Percentiles rank a stretch among this genome's conserved stretches.
Evolutionary conservation across 257 asterid species (phyloP).

Genomic region (Cinchona pubescens): DNA sequence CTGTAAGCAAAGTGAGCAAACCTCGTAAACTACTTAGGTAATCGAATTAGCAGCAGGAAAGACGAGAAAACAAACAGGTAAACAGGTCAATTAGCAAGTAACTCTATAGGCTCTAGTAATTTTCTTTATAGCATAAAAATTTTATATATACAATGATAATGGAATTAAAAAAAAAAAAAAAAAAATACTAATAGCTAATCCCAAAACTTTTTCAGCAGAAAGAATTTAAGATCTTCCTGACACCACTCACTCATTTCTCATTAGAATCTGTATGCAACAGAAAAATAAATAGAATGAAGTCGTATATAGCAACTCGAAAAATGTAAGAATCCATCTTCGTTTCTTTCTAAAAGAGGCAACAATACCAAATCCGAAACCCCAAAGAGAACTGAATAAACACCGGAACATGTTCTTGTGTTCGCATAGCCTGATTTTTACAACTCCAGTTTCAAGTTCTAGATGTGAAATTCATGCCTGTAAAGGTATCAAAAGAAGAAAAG

Average conservation of each 20-base stretch:
- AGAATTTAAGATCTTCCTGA: neutral
- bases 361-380: neutral
- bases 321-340: no score
- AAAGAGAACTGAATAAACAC: neutral
- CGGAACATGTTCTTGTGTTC: neutral
- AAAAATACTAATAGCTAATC: neutral
- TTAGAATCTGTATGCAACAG: neutral
- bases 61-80: neutral
- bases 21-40: no score
- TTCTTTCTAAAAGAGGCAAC: neutral
- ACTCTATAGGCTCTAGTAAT: neutral
- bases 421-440: no score
- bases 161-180: neutral
- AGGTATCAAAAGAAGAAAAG: slow-evolving; percentile 4
- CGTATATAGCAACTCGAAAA: slow-evolving; percentile 8
- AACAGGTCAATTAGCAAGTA: neutral
- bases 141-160: neutral
- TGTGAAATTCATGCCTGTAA: slow-evolving; percentile 6
- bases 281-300: neutral
- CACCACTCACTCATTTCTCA: neutral
- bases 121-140: neutral
- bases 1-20: no score
- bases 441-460: neutral
- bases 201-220: neutral
- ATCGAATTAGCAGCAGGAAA: neutral